Conservation (phyloP, 1,284 basidiomycete genomes). For the Malassezia dermatis region DNA sequence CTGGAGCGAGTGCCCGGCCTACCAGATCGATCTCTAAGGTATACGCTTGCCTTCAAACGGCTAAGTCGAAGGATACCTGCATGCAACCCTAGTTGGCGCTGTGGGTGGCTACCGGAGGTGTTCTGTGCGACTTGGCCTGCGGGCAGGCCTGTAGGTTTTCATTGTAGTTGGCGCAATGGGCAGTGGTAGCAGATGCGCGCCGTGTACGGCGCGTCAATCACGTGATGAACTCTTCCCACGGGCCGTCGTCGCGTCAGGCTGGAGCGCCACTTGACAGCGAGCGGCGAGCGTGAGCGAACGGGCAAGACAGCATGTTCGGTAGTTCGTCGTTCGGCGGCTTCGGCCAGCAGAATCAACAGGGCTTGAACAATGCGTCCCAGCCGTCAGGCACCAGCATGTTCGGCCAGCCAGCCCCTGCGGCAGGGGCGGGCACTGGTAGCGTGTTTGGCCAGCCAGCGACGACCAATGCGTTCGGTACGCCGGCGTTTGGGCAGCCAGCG, state of each 20-base stretch:
- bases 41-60: neutral
- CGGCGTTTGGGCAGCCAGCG: constrained; percentile 18
- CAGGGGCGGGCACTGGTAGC: neutral
- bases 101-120: neutral
- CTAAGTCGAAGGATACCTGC: neutral
- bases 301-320: constrained; percentile 26
- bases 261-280: neutral
- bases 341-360: constrained; percentile 33
- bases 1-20: constrained; percentile 11
- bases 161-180: neutral
- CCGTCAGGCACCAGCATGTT: constrained; percentile 4
- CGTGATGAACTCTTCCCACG: constrained; percentile 1
- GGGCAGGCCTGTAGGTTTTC: neutral
- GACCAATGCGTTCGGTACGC: constrained; percentile 32
- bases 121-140: neutral
- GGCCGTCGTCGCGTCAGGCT: constrained; percentile 4
- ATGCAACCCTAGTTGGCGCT: neutral
- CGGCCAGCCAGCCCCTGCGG: constrained; percentile 10
- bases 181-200: neutral
- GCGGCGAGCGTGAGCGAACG: neutral
- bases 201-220: neutral
- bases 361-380: constrained; percentile 20
- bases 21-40: constrained; percentile 9
- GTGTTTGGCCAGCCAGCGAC: constrained; percentile 7
- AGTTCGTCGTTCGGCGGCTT: constrained; percentile 33